phyloP scores from a whole-genome alignment of 768 basidiomycete genomes.

The Calocybe indica region DNA sequence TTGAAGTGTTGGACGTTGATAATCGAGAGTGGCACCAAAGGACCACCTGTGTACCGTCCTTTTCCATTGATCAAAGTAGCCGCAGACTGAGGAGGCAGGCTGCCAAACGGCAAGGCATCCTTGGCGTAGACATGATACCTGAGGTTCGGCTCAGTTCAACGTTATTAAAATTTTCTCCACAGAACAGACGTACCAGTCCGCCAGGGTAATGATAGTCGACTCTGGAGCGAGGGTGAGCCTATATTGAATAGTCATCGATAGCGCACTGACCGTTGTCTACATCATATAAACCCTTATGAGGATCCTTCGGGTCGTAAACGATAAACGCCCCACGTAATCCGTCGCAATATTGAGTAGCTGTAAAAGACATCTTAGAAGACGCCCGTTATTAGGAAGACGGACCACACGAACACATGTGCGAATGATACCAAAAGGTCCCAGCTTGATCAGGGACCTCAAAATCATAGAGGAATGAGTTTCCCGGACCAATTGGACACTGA shows the following conservation, averaged over 20 bases:
- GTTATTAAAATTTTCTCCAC: background rate
- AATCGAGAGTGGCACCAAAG: conserved; percentile 21
- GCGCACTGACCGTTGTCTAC: conserved; percentile 33
- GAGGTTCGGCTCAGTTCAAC: background rate
- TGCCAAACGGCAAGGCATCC: background rate
- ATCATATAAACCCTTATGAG: conserved; percentile 16
- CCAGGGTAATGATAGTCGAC: conserved; percentile 17
- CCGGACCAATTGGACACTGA: conserved; percentile 39
- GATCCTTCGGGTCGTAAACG: conserved; percentile 27
- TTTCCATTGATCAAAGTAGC: conserved; percentile 30
- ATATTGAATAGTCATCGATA: conserved; percentile 9
- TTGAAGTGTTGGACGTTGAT: conserved; percentile 24
- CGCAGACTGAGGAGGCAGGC: conserved; percentile 1
- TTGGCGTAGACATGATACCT: conserved; percentile 7
- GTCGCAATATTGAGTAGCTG: conserved; percentile 12
- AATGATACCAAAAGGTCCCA: conserved; percentile 41
- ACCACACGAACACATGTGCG: conserved; percentile 9
- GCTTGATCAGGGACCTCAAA: conserved; percentile 31
- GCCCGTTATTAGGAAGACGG: background rate
- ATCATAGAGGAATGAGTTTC: conserved; percentile 33
- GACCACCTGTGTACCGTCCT: conserved; percentile 24
- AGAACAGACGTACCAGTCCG: conserved; percentile 17
- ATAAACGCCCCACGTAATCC: conserved; percentile 36
- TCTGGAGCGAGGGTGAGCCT: conserved; percentile 6
- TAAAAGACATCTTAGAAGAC: background rate